Conservation (phyloP, 345 rosid species). For the Linum trigynum region DNA sequence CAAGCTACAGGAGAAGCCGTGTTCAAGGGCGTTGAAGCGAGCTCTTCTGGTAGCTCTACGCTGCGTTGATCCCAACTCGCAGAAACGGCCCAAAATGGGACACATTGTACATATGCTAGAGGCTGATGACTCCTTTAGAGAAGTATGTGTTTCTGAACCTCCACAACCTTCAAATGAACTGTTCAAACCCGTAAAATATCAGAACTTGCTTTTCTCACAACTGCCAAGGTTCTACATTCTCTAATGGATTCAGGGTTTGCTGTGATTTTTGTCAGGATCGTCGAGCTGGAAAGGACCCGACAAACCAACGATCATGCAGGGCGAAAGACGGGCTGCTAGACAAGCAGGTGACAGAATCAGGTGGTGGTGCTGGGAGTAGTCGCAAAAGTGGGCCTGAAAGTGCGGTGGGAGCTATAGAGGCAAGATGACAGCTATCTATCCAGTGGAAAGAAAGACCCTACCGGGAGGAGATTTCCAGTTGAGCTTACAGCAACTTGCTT, state of each 20-base stretch:
- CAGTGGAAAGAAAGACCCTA: too few species aligned
- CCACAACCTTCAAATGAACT: background rate
- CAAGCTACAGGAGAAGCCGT: background rate
- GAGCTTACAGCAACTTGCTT: background rate
- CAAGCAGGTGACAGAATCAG: slow-evolving; percentile 16
- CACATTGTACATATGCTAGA: slow-evolving; percentile 8
- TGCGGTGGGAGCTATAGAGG: slow-evolving; percentile 9
- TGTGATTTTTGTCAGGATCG: slow-evolving; percentile 27
- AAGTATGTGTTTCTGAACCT: background rate
- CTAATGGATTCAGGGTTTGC: background rate
- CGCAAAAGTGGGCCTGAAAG: slow-evolving; percentile 6
- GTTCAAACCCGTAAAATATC: background rate
- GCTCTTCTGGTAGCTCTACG: slow-evolving; percentile 2
- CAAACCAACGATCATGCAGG: slow-evolving; percentile 6
- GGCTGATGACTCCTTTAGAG: slow-evolving; percentile 1
- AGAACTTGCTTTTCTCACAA: background rate
- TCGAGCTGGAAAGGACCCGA: slow-evolving; percentile 30
- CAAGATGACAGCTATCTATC: slow-evolving; percentile 10
- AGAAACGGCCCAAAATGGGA: slow-evolving; percentile 5
- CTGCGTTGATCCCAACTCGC: slow-evolving; percentile 1
- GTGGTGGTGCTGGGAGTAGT: background rate
- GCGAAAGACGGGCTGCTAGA: slow-evolving; percentile 13
- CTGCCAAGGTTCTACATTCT: background rate
- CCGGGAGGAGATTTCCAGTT: background rate
- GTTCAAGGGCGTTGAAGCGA: slow-evolving; percentile 2